Evolutionary conservation across 2,329 filamentous ascomycete genomes (phyloP).

Genomic region (Fusarium tjaetaba): DNA sequence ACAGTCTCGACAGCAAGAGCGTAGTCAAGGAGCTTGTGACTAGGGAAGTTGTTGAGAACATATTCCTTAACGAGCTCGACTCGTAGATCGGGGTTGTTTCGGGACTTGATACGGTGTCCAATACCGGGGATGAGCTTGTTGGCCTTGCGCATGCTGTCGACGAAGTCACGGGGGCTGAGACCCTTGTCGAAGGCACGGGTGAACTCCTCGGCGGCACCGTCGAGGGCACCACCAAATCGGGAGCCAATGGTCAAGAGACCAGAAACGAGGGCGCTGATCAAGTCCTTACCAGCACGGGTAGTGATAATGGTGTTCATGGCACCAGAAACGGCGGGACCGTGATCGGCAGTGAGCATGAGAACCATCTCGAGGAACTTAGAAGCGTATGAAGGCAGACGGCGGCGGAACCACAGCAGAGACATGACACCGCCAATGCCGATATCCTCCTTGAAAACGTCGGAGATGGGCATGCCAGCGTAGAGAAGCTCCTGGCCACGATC

Average conservation of each 20-base stretch:
- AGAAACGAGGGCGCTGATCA: conserved; percentile 93
- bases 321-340: conserved; percentile 98
- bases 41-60: conserved; percentile 96
- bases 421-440: conserved; percentile 99
- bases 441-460: conserved; percentile 99
- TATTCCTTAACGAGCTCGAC: conserved; percentile 99
- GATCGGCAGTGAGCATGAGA: conserved; percentile 99
- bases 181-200: conserved; percentile 98
- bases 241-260: conserved; percentile 99
- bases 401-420: conserved; percentile 99
- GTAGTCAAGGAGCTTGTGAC: conserved; percentile 98
- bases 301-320: conserved; percentile 99
- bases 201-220: conserved; percentile 98
- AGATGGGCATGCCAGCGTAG: conserved; percentile 99
- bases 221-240: conserved; percentile 96
- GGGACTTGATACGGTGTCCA: conserved; percentile 98
- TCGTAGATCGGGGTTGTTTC: conserved; percentile 99
- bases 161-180: conserved; percentile 97
- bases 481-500: conserved; percentile 99
- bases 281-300: conserved; percentile 97
- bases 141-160: conserved; percentile 98
- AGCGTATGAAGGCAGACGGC: conserved; percentile 92
- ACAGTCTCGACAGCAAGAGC: conserved; percentile 97
- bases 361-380: conserved; percentile 99
- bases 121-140: conserved; percentile 99